Evolutionary conservation across 1,284 basidiomycete species (phyloP), one percentile per base, ranked within the genome.

Genomic region (Ganoderma meredithae): DNA sequence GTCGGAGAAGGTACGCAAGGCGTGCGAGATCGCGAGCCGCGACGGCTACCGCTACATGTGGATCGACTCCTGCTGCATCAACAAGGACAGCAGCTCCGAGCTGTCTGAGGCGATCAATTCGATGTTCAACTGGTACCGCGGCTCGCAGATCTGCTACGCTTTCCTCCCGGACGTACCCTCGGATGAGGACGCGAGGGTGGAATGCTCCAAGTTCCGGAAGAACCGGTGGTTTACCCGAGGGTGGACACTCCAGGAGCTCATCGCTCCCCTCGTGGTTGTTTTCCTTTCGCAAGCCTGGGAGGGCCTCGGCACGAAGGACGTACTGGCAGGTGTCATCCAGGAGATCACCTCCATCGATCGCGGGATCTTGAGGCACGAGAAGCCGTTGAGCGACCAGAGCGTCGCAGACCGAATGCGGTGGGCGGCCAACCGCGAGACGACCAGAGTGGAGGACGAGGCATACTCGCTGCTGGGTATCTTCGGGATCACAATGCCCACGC

Each of bases 61-160:
- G 63, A 58, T 47, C 33, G 63, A 65, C 64, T 52, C 59, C 36
- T 60, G 56, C 64, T 65, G 64, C 58, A 65, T 65, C 47, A 59
- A 65, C 64, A 65, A 65, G 49, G 27, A 47, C 9, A 65, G 64
- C 59, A 60, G 58, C 33, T 44, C 64, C 15, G 64, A 52, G 33
- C 33, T 65, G 31, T 33, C 41, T 19, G 63, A 65, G 44, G 63
- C 63, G 13, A 59, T 65, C 63, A 65, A 65, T 47, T 59, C 63
- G 19, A 65, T 65, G 63, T 65, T 43, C 56, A 36, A 15, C 19
- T 65, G 44, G 40, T 65, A 65, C 64, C 9, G 41, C 25, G 13
- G 17, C 3, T 47, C 64, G 13, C 15, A 25, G 27, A 47, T 65
- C 47, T 65, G 64, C 39, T 65, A 65, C 33, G 64, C 64, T n/a